Conservation (phyloP, 495 filamentous ascomycete genomes). For the Astrocystis sublimbata region DNA sequence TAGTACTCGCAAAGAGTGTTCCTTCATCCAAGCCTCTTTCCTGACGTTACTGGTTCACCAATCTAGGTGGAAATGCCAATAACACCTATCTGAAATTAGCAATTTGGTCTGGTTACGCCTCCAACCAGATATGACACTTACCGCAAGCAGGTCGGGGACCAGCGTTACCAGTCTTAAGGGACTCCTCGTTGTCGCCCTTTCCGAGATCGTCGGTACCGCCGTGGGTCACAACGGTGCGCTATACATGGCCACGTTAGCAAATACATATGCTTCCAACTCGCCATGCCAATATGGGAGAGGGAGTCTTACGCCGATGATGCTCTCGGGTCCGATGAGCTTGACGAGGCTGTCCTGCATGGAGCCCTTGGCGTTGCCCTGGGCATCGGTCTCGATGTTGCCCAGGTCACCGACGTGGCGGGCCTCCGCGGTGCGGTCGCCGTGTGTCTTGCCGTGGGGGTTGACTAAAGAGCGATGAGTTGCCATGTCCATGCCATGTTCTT, state of each 20-base stretch:
- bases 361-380: constrained; percentile 81
- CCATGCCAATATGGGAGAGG: background rate
- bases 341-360: constrained; percentile 72
- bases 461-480: constrained; percentile 52
- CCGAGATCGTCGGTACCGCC: constrained; percentile 94
- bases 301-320: constrained; percentile 83
- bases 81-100: constrained; percentile 58
- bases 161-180: constrained; percentile 96
- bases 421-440: constrained; percentile 81
- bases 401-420: constrained; percentile 95
- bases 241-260: constrained; percentile 26
- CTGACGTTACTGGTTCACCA: background rate
- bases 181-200: constrained; percentile 84
- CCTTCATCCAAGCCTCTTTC: constrained; percentile 10
- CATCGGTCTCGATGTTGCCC: constrained; percentile 95
- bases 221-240: constrained; percentile 96
- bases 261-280: background rate
- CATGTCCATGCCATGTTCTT: background rate
- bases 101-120: background rate
- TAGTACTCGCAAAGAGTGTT: constrained; percentile 17
- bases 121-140: constrained; percentile 42
- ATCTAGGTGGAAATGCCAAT: constrained; percentile 76
- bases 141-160: constrained; percentile 91
- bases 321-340: constrained; percentile 94
- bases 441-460: constrained; percentile 90